Base-by-base conservation (phyloP, 768 basidiomycete species). In the Boletus rex-veris region DNA sequence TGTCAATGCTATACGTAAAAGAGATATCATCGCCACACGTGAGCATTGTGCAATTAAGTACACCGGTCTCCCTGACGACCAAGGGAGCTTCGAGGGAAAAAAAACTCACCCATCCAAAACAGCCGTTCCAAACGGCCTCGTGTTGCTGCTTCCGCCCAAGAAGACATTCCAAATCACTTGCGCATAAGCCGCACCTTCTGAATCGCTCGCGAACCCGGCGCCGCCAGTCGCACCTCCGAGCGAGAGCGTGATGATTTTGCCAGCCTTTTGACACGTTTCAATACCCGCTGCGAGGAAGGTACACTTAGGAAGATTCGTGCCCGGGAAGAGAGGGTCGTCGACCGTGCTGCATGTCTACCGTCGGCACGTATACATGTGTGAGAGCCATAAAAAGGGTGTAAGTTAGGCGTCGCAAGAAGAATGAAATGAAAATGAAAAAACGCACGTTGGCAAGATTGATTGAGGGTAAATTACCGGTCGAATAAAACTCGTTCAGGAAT, bases 51-150 rank as follows among this genome's bases (percentile, higher is more conserved):
- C 16, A 50, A 28, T 38, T 7, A 24, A 24, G 21, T 24, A 15
- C 11, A 18, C 0, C 7, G 2, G 50, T 61, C 31, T 11, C 46
- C 52, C 44, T 37, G 60, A 51, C 52, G 21, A 62, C 55, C 14
- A 1, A 40, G n/a, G 5, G 18, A 14, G 12, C 7, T 26, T 24
- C 28, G 31, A 8, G 4, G 15, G 19, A 11, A 26, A 14, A 26
- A 14, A 41, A 7, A 47, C 65, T 15, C 40, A 87, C 86, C 88
- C 88, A 59, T 90, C 88, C 24, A 90, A 74, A 46, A 88, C 77
- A 3, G 86, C 88, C 54, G 59, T 68, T 24, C 88, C 88, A 60
- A 90, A 90, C 0, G 88, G 88, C 54, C 88, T 77, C 15, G 80
- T 86, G 26, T 65, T 65, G 53, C 79, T 81, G 1, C 73, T 74